These are phyloP conservation scores for Eutypa lata DNA, from an alignment of 2,329 filamentous ascomycete genomes.

Conservation along the genomic window DNA sequence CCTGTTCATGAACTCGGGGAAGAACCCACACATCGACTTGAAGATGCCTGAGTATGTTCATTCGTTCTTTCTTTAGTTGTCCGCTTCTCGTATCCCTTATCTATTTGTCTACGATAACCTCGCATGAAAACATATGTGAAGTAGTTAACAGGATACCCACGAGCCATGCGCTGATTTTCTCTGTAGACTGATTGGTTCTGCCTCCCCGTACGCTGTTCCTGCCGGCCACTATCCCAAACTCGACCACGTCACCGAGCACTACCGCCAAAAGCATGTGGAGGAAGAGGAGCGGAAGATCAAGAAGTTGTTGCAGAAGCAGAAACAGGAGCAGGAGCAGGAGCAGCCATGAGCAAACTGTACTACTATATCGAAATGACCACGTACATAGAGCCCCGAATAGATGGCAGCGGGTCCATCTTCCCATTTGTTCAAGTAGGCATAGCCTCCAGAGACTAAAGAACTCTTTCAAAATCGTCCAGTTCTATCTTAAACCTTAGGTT, in stretches of 20 bases:
- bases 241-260: conserved; percentile 56
- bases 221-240: conserved; percentile 54
- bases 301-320: conserved; percentile 40
- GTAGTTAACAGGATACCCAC: too few relatives aligned
- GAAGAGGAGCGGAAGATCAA: conserved; percentile 54
- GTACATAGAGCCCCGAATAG: conserved; percentile 1
- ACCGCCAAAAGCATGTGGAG: conserved; percentile 49
- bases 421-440: too few relatives aligned
- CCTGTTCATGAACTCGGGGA: conserved; percentile 45
- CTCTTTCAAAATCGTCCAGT: too few relatives aligned
- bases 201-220: conserved; percentile 50
- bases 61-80: not conserved
- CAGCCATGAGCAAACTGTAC: not conserved
- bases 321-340: conserved; percentile 15
- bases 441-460: too few relatives aligned
- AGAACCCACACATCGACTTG: conserved; percentile 48
- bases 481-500: too few relatives aligned
- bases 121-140: too few relatives aligned
- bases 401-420: too few relatives aligned
- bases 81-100: too few relatives aligned
- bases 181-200: conserved; percentile 46
- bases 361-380: not conserved
- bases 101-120: too few relatives aligned
- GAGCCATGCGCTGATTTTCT: too few relatives aligned
- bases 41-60: conserved; percentile 55